Base-by-base conservation (phyloP, 2,329 filamentous ascomycete genomes). In the Xylariaceae sp. region DNA sequence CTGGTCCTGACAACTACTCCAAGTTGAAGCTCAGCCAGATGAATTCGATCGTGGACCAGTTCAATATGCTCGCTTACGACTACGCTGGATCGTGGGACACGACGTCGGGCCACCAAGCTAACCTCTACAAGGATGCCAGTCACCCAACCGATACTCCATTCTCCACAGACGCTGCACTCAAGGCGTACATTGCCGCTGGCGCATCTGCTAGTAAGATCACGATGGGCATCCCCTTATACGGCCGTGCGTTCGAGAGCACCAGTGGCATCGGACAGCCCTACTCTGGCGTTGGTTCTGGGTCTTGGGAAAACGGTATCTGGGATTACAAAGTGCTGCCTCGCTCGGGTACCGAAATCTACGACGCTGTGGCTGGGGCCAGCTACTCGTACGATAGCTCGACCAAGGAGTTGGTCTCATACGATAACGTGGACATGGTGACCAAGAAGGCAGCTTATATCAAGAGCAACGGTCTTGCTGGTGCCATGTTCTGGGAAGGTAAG, bases 401-500 rank as follows among this genome's bases (percentile, higher is more conserved):
- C 6, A 71, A 77, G 50, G 81, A 82, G 56, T 80, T 95, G 69
- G 75, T 95, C 54, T 84, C 81, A 18, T 95, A 88, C 65, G 83
- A 87, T 63, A 89, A 79, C 1, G 77, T 82, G 0, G 70, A 73
- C 27, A 78, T 85, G 59, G 75, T 83, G 30, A 66, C 70, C 44
- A 63, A 71, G 57, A 95, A 94, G 71, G 81, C 82, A 5, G 61
- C 71, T 2, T 92, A 86, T 65, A 79, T 90, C 58, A 75, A 78
- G 66, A 61, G 69, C 44, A 74, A 76, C 48, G 77, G 81, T 0
- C 74, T 94, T 1, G 88, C 84, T 3, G 89, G 89, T 19, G 83
- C 80, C 30, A 92, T 94, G 87, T 95, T 88, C 79, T 95, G 89
- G 89, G 88, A 94, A 27, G 22, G 81, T 56, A 83, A 82, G 11